These are phyloP conservation scores for Solanum corneliomulleri DNA, from an alignment of 257 asterid species.

Conservation along the genomic window DNA sequence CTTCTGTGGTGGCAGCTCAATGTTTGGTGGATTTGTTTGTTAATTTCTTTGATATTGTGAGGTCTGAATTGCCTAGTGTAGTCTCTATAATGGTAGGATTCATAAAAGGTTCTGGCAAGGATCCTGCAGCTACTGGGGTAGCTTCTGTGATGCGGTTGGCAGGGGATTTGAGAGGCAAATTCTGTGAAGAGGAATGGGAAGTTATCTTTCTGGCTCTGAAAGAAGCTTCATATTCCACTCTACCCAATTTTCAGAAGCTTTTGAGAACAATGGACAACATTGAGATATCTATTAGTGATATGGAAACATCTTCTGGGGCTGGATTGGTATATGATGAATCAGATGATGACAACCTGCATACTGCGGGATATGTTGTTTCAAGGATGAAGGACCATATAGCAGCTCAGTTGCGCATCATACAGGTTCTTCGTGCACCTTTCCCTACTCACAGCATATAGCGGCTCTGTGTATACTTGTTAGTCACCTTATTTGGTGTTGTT, in stretches of 20 bases:
- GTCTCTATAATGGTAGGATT: conserved; percentile 56
- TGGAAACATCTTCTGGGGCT: conserved; percentile 32
- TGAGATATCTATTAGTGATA: conserved; percentile 49
- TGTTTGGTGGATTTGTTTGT: conserved; percentile 62
- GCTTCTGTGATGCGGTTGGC: conserved; percentile 71
- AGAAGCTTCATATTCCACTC: conserved; percentile 51
- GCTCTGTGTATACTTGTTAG: neutral
- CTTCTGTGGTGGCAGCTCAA: conserved; percentile 61
- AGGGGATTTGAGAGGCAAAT: conserved; percentile 43
- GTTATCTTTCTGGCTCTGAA: conserved; percentile 48
- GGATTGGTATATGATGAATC: conserved; percentile 28
- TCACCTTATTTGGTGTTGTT: neutral
- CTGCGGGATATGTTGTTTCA: conserved; percentile 57
- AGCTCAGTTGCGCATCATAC: conserved; percentile 55
- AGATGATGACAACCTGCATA: conserved; percentile 61
- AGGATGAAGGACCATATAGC: conserved; percentile 76
- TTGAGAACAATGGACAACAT: conserved; percentile 56
- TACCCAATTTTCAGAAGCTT: conserved; percentile 56
- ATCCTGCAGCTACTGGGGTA: conserved; percentile 72
- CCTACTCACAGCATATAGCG: neutral
- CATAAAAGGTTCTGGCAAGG: conserved; percentile 61
- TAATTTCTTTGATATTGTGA: conserved; percentile 49
- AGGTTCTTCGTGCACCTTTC: conserved; percentile 28
- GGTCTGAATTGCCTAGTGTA: conserved; percentile 59
- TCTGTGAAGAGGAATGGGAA: conserved; percentile 67